Conservation (phyloP, 306 rosid genomes). For the Dalbergia cultrata region DNA sequence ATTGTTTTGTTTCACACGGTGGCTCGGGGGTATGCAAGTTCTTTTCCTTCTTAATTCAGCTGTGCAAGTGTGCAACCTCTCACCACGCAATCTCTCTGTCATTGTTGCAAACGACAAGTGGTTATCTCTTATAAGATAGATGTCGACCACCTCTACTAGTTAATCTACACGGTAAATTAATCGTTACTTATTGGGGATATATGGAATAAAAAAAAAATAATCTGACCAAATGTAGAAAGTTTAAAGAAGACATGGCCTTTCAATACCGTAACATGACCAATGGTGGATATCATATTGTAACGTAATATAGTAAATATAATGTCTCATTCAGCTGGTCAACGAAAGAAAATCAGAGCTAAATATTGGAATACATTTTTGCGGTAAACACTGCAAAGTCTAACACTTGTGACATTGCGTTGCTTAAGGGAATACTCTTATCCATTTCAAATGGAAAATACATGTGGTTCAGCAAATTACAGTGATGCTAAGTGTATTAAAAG, state of each 20-base stretch:
- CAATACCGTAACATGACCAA: background rate
- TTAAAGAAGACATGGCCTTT: too few species aligned
- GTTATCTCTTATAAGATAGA: background rate
- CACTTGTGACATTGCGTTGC: slow-evolving; percentile 26
- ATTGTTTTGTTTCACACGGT: background rate
- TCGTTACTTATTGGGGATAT: too few species aligned
- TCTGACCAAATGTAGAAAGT: background rate
- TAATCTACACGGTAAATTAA: background rate
- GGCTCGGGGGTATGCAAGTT: background rate
- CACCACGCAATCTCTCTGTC: background rate
- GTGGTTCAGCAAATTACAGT: background rate
- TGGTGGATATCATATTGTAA: background rate
- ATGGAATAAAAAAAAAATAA: background rate
- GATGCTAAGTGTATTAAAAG: background rate
- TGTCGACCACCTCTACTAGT: background rate
- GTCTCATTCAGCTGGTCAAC: too few species aligned
- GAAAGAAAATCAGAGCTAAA: background rate
- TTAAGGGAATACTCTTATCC: background rate
- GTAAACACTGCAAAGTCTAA: background rate
- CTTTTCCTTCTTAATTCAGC: background rate
- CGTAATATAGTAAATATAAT: too few species aligned
- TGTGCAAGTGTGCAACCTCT: background rate
- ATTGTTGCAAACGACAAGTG: background rate
- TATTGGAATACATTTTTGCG: slow-evolving; percentile 11
- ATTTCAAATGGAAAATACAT: background rate